Conservation (phyloP, 2,329 filamentous ascomycete species). For the Cercospora sp. region DNA sequence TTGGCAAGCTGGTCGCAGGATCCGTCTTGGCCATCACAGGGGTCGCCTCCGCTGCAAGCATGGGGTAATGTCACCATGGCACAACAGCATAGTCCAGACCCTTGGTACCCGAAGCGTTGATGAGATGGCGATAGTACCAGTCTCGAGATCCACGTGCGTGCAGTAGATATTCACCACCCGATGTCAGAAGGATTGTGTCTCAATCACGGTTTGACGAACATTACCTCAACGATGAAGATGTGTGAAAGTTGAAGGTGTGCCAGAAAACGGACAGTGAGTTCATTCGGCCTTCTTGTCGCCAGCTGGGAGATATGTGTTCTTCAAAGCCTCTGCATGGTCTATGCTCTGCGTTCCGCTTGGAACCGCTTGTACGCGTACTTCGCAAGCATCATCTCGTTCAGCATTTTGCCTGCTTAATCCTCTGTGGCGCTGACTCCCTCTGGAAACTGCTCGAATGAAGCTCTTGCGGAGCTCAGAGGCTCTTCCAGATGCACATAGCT, state of each 20-base stretch:
- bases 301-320: not conserved
- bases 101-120: constrained; percentile 32
- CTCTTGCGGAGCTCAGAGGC: not conserved
- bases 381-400: not conserved
- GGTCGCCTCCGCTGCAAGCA: constrained; percentile 10
- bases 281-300: not conserved
- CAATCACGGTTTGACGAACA: not conserved
- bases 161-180: not conserved
- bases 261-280: not conserved
- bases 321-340: not conserved
- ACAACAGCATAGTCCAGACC: constrained; percentile 30
- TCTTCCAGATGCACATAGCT: not conserved
- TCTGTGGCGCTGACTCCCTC: not conserved
- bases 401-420: not conserved
- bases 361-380: not conserved
- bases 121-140: not conserved
- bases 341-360: not conserved
- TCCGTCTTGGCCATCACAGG: constrained; percentile 4
- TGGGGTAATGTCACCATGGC: constrained; percentile 20
- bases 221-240: not conserved
- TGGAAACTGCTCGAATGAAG: not conserved
- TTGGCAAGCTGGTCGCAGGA: constrained; percentile 6
- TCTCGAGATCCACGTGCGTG: not conserved
- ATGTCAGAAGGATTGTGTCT: not conserved
- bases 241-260: not conserved